Evolutionary conservation across 176 grass and related monocot genomes (phyloP), one percentile per base, ranked within the genome.

Genomic region (Echinochloa phyllopogon): DNA sequence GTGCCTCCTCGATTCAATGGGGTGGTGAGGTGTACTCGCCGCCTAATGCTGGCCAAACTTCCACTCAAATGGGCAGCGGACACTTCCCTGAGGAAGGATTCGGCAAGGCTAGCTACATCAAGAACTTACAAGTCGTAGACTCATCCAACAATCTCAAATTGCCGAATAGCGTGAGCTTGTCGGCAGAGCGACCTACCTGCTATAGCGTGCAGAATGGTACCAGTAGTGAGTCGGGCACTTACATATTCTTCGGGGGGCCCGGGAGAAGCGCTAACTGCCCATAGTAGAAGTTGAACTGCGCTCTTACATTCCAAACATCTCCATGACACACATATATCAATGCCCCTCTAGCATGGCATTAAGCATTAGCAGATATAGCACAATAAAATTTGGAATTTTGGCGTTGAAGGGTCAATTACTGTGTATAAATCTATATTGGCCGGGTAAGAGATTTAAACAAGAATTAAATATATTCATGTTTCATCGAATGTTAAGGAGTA

Each of bases 61-160:
- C 84, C 2, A 91, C 89, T 0, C 72, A 75, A 13, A 91, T 86
- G 90, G 90, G 90, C 17, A 86, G 86, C 16, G 90, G 90, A 2
- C 86, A 82, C 24, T 92, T 92, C 65, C 83, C 86, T 0, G 78
- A 65, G 18, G 90, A 92, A 78, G 83, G 90, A 0, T 74, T 89
- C 6, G 74, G 90, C 77, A 92, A 86, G 43, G 29, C 90, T 3
- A 88, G 86, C 72, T 89, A 83, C 74, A 80, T 92, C 67, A 92
- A 58, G 45, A 92, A 92, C 58, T 83, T 92, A 14, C 72, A 89
- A 51, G 77, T 92, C 23, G 87, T 92, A 1, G 83, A 92, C 62
- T 40, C 24, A 11, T 84, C 75, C 11, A 87, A 91, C 77, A 81
- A 69, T 49, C 42, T 76, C 36, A 83, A 45, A 57, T 25, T 48